Evolutionary conservation across 1,284 basidiomycete species (phyloP).

Genomic region (Ganoderma boninense): DNA sequence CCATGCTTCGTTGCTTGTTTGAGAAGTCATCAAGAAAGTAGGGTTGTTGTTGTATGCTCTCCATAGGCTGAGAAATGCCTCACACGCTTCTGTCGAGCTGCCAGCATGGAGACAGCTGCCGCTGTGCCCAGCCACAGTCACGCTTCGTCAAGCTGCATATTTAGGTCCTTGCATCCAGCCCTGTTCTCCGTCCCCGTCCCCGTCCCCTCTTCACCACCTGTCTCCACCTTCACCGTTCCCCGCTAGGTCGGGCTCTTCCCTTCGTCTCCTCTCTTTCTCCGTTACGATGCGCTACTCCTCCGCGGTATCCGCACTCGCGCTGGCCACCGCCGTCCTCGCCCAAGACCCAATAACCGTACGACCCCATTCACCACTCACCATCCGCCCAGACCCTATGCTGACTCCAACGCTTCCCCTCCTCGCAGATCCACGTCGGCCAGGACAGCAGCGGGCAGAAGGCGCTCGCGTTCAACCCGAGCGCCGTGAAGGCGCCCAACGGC

Average conservation of each 20-base stretch:
- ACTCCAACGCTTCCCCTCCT: no score
- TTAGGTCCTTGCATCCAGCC: neutral
- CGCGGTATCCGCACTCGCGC: conserved; percentile 28
- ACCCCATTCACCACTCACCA: no score
- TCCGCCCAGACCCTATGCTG: neutral
- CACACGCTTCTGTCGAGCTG: neutral
- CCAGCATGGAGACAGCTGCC: neutral
- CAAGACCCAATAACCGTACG: conserved; percentile 31
- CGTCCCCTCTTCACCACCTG: neutral
- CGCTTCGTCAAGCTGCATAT: neutral
- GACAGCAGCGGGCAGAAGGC: conserved; percentile 39
- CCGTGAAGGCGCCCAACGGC: conserved; percentile 52
- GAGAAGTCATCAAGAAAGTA: neutral
- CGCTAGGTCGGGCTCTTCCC: conserved; percentile 6
- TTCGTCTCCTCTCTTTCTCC: neutral
- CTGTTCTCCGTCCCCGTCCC: neutral
- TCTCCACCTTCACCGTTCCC: neutral
- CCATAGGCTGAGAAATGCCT: neutral
- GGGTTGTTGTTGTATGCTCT: neutral
- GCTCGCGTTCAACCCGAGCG: conserved; percentile 55
- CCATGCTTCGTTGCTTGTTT: neutral
- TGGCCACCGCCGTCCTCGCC: conserved; percentile 35
- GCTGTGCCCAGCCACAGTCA: neutral
- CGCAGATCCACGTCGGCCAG: conserved; percentile 44
- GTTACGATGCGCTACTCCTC: conserved; percentile 31